These are phyloP conservation scores for Neofusicoccum umdonicola DNA, from an alignment of 2,329 filamentous ascomycete genomes.

Conservation along the genomic window DNA sequence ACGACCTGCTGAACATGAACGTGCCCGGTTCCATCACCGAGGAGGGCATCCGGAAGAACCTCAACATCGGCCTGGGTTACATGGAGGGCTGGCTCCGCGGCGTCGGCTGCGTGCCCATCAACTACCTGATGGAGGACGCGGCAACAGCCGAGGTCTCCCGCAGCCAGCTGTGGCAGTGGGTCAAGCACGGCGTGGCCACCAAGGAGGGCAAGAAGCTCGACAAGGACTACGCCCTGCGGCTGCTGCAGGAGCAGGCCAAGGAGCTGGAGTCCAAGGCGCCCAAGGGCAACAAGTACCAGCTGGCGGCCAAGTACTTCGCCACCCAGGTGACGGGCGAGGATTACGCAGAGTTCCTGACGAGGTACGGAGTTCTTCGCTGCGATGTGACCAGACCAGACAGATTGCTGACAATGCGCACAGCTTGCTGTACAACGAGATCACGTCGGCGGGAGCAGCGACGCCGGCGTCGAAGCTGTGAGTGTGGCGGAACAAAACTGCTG, in stretches of 20 bases:
- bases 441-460: not conserved
- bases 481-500: not conserved
- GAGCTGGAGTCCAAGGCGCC: conserved; percentile 70
- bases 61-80: conserved; percentile 93
- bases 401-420: conserved; percentile 44
- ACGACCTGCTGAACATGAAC: conserved; percentile 97
- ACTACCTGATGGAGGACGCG: conserved; percentile 97
- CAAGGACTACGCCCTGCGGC: conserved; percentile 82
- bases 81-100: conserved; percentile 99
- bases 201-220: conserved; percentile 89
- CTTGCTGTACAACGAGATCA: conserved; percentile 85
- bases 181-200: conserved; percentile 69
- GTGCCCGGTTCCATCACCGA: conserved; percentile 90
- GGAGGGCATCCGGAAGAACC: conserved; percentile 93
- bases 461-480: conserved; percentile 15
- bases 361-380: conserved; percentile 50
- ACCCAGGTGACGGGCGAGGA: conserved; percentile 94
- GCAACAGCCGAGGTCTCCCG: conserved; percentile 95
- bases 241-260: conserved; percentile 83
- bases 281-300: conserved; percentile 86
- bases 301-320: conserved; percentile 90
- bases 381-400: not conserved
- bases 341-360: conserved; percentile 93
- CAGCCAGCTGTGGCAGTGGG: conserved; percentile 96
- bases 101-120: conserved; percentile 94